Evolutionary conservation across 2,329 filamentous ascomycete genomes (phyloP), one percentile per base, ranked within the genome.

Genomic region (Talaromyces sp.): DNA sequence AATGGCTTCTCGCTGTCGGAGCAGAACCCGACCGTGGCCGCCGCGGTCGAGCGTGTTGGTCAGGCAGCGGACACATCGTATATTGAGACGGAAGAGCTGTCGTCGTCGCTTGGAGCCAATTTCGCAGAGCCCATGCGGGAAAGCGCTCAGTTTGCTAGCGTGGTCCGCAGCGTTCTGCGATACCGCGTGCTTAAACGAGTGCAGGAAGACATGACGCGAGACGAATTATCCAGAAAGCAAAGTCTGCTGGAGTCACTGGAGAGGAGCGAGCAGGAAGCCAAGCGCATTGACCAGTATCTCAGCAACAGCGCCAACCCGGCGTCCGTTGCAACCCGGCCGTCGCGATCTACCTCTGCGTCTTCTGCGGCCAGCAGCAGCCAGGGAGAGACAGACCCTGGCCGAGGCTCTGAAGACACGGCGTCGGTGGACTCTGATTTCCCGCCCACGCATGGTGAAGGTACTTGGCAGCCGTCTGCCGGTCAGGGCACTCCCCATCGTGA

Each of bases 121-220:
- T 99, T 99, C 72, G 92, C 96, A 0, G 96, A 99, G 72, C 95
- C 95, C 0, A 97, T 99, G 92, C 86, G 96, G 60, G 95, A 99
- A 77, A 96, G 92, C 70, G 93, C 95, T 13, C 95, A 99, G 71
- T 99, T 99, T 73, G 95, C 95, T 0, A 91, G 95, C 11, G 92
- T 99, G 0, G 95, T 99, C 3, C 87, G 93, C 49, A 90, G 82
- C 66, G 93, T 99, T 36, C 80, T 99, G 59, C 86, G 91, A 66
- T 99, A 97, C 73, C 84, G 95, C 17, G 89, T 98, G 2, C 80
- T 97, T 64, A 99, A 99, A 80, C 85, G 95, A 54, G 91, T 99
- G 58, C 95, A 99, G 72, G 92, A 98, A 74, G 95, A 99, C 72
- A 93, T 98, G 88, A 98, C 95, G 1, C 88, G 89, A 52, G 95